A percentile compares a stretch with the other conserved stretches of the same genome.
These are phyloP conservation scores for Trypanosoma congolense DNA, from an alignment of 208 protist genomes.

Conservation along the genomic window DNA sequence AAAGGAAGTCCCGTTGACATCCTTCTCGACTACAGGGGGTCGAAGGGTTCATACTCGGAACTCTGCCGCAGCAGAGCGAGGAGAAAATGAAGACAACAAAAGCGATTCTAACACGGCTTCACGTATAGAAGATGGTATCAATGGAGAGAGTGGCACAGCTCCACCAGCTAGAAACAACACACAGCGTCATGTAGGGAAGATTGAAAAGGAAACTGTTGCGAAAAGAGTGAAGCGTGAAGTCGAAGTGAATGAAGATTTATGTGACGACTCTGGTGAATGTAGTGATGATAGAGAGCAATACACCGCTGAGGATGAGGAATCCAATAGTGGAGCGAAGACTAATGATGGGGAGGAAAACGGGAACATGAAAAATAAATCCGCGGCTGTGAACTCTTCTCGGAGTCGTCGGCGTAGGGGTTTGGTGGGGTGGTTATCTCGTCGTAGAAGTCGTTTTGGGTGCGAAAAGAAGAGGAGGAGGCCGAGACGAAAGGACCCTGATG, in stretches of 20 bases:
- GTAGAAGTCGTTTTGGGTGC: not conserved
- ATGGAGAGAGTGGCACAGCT: not conserved
- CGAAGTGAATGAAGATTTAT: not conserved
- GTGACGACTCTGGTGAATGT: too few species aligned
- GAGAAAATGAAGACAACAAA: too few species aligned
- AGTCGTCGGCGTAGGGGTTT: slow-evolving; percentile 1
- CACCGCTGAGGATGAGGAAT: not conserved
- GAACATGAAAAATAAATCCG: not conserved
- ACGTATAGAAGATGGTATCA: too few species aligned
- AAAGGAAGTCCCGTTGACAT: slow-evolving; percentile 1
- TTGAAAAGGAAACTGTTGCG: not conserved
- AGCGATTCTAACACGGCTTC: too few species aligned
- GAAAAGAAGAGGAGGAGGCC: not conserved
- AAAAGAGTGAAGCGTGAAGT: not conserved
- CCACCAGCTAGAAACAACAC: not conserved
- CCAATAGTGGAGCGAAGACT: not conserved
- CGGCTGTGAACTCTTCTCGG: slow-evolving; percentile 1
- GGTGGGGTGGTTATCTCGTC: slow-evolving; percentile 1
- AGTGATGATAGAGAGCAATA: too few species aligned
- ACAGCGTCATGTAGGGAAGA: not conserved
- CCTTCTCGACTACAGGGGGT: not conserved
- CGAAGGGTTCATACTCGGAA: too few species aligned
- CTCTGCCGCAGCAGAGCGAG: too few species aligned
- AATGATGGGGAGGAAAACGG: slow-evolving; percentile 8
- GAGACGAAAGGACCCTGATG: not conserved